Percentiles rank a stretch among this genome's conserved stretches.
Conservation (phyloP, 2,329 filamentous ascomycete species). For the Juglanconis sp. region DNA sequence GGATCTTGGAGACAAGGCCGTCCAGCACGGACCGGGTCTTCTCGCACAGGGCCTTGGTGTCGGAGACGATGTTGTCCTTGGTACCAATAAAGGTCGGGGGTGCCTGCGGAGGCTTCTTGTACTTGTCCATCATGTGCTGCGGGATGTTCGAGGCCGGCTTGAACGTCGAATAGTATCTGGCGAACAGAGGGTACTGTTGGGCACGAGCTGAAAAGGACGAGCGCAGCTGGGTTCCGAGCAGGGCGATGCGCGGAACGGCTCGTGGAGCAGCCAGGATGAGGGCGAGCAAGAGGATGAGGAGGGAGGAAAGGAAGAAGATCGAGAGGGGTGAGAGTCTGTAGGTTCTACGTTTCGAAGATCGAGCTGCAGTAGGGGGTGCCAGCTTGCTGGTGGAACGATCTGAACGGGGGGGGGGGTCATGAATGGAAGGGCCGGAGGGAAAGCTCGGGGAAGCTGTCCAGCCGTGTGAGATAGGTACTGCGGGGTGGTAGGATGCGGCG, state of each 20-base stretch:
- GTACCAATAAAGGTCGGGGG: slow-evolving; percentile 77
- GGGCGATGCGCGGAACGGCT: slow-evolving; percentile 55
- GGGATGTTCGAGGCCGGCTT: slow-evolving; percentile 41
- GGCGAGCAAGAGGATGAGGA: slow-evolving; percentile 53
- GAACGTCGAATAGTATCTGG: slow-evolving; percentile 28
- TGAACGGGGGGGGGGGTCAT: not conserved
- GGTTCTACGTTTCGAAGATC: slow-evolving; percentile 18
- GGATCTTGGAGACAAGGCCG: slow-evolving; percentile 60
- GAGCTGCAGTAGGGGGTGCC: slow-evolving; percentile 31
- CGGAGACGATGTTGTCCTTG: slow-evolving; percentile 62
- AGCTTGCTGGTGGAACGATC: slow-evolving; percentile 32
- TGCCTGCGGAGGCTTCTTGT: slow-evolving; percentile 71
- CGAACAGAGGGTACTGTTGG: slow-evolving; percentile 29
- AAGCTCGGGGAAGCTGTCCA: slow-evolving; percentile 4
- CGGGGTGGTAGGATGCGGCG: slow-evolving; percentile 7
- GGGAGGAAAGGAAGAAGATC: slow-evolving; percentile 53
- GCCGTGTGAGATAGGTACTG: slow-evolving; percentile 6
- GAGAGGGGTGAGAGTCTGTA: slow-evolving; percentile 32
- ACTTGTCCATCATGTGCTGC: slow-evolving; percentile 62
- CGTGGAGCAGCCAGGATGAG: slow-evolving; percentile 67
- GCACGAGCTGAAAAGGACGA: slow-evolving; percentile 25
- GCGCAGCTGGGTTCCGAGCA: slow-evolving; percentile 55
- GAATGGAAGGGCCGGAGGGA: slow-evolving; percentile 9
- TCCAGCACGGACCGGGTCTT: slow-evolving; percentile 63
- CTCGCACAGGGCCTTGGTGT: slow-evolving; percentile 65